Base-by-base conservation (phyloP, 176 grass and related monocot genomes). In the Zoysia japonica region DNA sequence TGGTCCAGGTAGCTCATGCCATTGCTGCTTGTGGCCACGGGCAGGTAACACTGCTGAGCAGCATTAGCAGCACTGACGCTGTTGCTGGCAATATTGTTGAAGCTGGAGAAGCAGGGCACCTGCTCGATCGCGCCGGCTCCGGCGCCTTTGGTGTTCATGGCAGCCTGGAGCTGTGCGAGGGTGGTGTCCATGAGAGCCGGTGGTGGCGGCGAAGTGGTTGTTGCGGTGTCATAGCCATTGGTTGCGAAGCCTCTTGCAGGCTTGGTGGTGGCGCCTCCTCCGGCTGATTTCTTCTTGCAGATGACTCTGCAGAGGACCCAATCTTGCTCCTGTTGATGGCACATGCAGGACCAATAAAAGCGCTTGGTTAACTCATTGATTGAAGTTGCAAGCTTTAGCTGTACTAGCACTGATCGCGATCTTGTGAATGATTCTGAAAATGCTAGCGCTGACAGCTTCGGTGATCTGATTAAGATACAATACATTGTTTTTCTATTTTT, bases 21-120 rank as follows among this genome's bases (percentile, higher is more conserved):
- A 84, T 80, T 66, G 82, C 57, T 84, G 60, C 79, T 77, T 85
- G 90, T 61, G 16, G 47, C 72, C 60, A 80, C 66, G 10, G 52
- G 80, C 10, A 85, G 90, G 44, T 46, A 46, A 46, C 44, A 46
- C 6, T 3, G 44, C 44, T 46, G 44, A 46, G 44, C 44, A 46
- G 44, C 44, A 46, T 46, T 46, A 46, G 5, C 44, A 46, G 44
- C 44, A 46, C 6, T 5, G 44, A 46, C 6, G 44, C 3, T 46
- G 44, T 46, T 46, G 3, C 44, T 46, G 84, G 71, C 51, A 62
- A 71, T 85, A 16, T 66, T 83, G 73, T 67, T 84, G 85, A 96
- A 91, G 88, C 84, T 99, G 96, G 96, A 99, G 96, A 99, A 99
- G 96, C 96, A 99, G 96, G 96, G 96, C 96, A 99, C 96, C 87